Base-by-base conservation (phyloP, 2,329 filamentous ascomycete genomes). In the Ceratocystis diversiconidia region DNA sequence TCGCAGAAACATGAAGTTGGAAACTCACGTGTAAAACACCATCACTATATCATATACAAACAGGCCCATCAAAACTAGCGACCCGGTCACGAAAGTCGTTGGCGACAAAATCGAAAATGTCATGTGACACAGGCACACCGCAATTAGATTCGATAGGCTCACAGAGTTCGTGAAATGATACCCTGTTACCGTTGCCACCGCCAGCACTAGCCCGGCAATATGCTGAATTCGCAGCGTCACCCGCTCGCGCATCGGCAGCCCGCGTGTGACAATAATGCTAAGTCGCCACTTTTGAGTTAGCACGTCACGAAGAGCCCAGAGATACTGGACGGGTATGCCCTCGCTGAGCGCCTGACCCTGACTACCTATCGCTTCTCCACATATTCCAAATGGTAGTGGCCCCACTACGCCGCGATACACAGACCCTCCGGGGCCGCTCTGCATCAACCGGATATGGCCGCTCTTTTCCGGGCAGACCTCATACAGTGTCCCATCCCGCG, bases 31-130 rank as follows among this genome's bases (percentile, higher is more conserved):
- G 73, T 88, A 94, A 73, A 94, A 94, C 5, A 94, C 89, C 80
- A 92, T 91, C 74, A 94, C 85, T 61, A 99, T 92, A 73, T 99
- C 92, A 72, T 99, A 99, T 72, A 95, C 84, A 77, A 97, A 97
- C 0, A 97, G 79, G 0, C 87, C 89, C 8, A 79, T 77, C 1
- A 97, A 79, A 8, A 97, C 85, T 55, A 92, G 75, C 5, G 87
- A 88, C 0, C 90, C 90, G 0, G 89, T 96, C 65, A 82, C 77
- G 72, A 96, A 95, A 0, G 90, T 92, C 0, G 91, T 95, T 0
- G 92, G 91, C 0, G 91, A 95, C 78, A 97, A 84, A 64, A 95
- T 77, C 70, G 92, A 84, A 65, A 96, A 80, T 3, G 89, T 85
- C 6, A 84, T 83, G 72, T 97, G 96, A 69, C 87, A 92, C 76